phyloP scores from a whole-genome alignment of 1,139 yeast genomes.

The Kodamaea arcana region DNA sequence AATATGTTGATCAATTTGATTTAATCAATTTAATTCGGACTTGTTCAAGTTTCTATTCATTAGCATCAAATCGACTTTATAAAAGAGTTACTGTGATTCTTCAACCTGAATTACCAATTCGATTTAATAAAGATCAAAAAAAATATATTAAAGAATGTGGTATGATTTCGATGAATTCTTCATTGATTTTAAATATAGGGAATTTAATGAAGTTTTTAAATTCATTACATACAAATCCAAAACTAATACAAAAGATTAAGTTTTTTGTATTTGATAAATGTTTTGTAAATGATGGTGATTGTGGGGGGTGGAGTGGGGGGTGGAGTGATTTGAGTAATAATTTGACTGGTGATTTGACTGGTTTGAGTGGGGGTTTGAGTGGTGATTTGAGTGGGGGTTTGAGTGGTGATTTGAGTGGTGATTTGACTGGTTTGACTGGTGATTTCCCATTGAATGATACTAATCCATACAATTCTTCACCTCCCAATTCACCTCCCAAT shows the following conservation, averaged over 20 bases:
- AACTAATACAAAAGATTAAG: constrained; percentile 22
- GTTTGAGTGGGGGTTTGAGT: too few relatives aligned
- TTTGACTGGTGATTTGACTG: too few relatives aligned
- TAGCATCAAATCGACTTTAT: constrained; percentile 27
- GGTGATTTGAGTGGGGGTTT: too few relatives aligned
- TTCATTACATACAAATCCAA: constrained; percentile 16
- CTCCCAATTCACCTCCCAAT: too few relatives aligned
- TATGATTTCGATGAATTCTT: constrained; percentile 27
- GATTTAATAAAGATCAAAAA: constrained; percentile 13
- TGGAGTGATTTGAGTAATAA: too few relatives aligned
- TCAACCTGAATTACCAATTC: constrained; percentile 26
- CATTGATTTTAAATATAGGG: constrained; percentile 21
- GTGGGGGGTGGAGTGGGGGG: too few relatives aligned
- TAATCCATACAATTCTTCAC: too few relatives aligned
- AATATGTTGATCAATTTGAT: constrained; percentile 32
- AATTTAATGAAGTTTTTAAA: constrained; percentile 20
- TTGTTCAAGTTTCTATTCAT: constrained; percentile 19
- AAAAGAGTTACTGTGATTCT: constrained; percentile 30
- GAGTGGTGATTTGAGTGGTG: too few relatives aligned
- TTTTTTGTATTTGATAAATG: constrained; percentile 38
- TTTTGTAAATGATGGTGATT: constrained; percentile 12
- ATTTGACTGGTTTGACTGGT: too few relatives aligned
- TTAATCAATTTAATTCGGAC: constrained; percentile 24
- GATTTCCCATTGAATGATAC: too few relatives aligned
- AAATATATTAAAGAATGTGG: constrained; percentile 29